A percentile compares a stretch with the other conserved stretches of the same genome.
Conservation (phyloP, 768 basidiomycete species). For the Agaricus sinodeliciosus region DNA sequence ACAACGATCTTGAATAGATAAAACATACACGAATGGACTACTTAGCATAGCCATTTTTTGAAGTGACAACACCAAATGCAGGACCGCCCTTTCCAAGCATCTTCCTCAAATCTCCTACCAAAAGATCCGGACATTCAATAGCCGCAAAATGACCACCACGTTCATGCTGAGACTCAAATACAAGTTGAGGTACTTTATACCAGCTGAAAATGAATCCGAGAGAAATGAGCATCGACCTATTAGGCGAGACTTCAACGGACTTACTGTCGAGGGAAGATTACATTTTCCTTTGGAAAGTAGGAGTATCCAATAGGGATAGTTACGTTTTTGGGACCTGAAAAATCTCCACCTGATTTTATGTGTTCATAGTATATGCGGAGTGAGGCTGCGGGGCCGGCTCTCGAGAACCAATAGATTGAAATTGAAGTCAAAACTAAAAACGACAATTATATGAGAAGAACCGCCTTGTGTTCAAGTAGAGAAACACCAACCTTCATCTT, state of each 20-base stretch:
- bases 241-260: slow-evolving; percentile 5
- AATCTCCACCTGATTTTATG: slow-evolving; percentile 13
- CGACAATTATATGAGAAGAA: background rate
- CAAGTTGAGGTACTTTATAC: slow-evolving; percentile 27
- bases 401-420: slow-evolving; percentile 53
- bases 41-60: slow-evolving; percentile 28
- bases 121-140: slow-evolving; percentile 37
- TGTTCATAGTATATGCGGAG: slow-evolving; percentile 54
- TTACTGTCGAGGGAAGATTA: slow-evolving; percentile 23
- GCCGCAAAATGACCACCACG: slow-evolving; percentile 57
- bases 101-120: slow-evolving; percentile 43
- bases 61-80: slow-evolving; percentile 40
- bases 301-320: slow-evolving; percentile 44
- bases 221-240: background rate
- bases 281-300: slow-evolving; percentile 44
- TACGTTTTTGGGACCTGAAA: slow-evolving; percentile 6
- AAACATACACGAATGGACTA: background rate
- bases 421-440: slow-evolving; percentile 48
- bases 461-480: too few species aligned
- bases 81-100: slow-evolving; percentile 52
- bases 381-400: slow-evolving; percentile 50
- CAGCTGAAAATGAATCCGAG: slow-evolving; percentile 29
- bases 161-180: slow-evolving; percentile 43
- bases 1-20: background rate
- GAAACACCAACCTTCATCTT: slow-evolving; percentile 41